Base-by-base conservation (phyloP, 192 early-diverging fungal genomes). In the Spizellomyces sp. region DNA sequence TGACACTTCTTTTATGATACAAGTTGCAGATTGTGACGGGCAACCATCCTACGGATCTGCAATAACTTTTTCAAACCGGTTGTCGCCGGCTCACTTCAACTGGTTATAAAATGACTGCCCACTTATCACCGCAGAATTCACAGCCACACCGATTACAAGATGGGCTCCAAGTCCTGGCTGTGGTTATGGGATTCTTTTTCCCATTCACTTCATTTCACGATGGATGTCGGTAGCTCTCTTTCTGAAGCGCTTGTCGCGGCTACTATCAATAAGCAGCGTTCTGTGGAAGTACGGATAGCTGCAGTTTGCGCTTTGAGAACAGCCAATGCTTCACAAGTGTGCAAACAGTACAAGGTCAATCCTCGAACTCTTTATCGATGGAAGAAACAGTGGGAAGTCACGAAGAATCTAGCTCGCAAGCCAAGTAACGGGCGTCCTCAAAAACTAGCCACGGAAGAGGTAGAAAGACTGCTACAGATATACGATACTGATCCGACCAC, bases 221-320 rank as follows among this genome's bases (percentile, higher is more conserved):
- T 52, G 50, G 50, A 52, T 12, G 50, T n/a, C n/a, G 50, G 50
- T 12, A 52, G 50, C n/a, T 52, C 50, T 52, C 50, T 52, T n/a
- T 52, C 50, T 12, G 10, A 52, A 52, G 50, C 50, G 50, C 50
- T 52, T n/a, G n/a, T 52, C 9, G 50, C 9, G 50, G 50, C 9
- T 12, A 52, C 50, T 52, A 52, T 12, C 9, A 12, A n/a, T n/a
- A 9, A n/a, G n/a, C 9, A 12, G 50, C 9, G 50, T 12, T n/a
- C 10, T n/a, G 9, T 52, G 9, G 50, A 52, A n/a, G n/a, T n/a
- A 9, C 50, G 50, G 10, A 52, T 52, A 12, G 50, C 50, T 12
- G 50, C 50, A 52, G 50, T 52, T 9, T n/a, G 50, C 9, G 50
- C 50, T 9, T 52, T 52, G n/a, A 52, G n/a, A n/a, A 52, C 50